A percentile compares a stretch with the other conserved stretches of the same genome.
These are phyloP conservation scores for Auricularia sp. DNA, from an alignment of 768 basidiomycete species.

Conservation along the genomic window DNA sequence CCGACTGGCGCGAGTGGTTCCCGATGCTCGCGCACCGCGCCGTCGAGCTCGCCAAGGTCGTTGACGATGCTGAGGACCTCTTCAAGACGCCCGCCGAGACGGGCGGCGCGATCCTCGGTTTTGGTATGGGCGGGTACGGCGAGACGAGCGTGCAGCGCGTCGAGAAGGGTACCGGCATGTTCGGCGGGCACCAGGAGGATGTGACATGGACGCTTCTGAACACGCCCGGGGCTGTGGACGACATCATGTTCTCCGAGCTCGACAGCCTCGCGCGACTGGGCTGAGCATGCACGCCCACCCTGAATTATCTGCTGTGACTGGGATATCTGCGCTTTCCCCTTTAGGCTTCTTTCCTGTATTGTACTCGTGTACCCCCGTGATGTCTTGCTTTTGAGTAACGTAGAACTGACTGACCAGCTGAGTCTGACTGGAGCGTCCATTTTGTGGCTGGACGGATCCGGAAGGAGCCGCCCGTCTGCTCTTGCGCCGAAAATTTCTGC, in stretches of 20 bases:
- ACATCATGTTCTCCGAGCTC: constrained; percentile 64
- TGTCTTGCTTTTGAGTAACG: no score
- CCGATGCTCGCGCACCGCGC: constrained; percentile 51
- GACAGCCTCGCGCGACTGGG: constrained; percentile 70
- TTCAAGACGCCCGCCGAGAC: constrained; percentile 58
- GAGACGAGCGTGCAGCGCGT: constrained; percentile 55
- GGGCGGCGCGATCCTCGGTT: constrained; percentile 51
- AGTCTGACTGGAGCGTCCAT: no score
- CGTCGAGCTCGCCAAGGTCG: constrained; percentile 66
- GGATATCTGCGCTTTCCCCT: no score
- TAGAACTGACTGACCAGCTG: no score
- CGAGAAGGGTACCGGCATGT: constrained; percentile 66
- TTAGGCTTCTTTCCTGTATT: no score
- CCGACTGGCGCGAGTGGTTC: constrained; percentile 46
- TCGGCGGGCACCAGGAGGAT: constrained; percentile 60
- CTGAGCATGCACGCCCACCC: constrained; percentile 13
- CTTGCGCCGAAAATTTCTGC: not conserved
- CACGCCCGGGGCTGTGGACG: constrained; percentile 51
- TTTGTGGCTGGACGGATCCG: not conserved
- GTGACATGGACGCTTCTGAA: constrained; percentile 63
- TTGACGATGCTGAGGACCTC: constrained; percentile 67
- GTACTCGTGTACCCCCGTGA: no score
- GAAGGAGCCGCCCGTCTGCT: not conserved
- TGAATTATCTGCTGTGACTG: no score
- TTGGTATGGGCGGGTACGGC: constrained; percentile 72